phyloP scores from a whole-genome alignment of 2,329 filamentous ascomycete species.

The Apiospora marii region DNA sequence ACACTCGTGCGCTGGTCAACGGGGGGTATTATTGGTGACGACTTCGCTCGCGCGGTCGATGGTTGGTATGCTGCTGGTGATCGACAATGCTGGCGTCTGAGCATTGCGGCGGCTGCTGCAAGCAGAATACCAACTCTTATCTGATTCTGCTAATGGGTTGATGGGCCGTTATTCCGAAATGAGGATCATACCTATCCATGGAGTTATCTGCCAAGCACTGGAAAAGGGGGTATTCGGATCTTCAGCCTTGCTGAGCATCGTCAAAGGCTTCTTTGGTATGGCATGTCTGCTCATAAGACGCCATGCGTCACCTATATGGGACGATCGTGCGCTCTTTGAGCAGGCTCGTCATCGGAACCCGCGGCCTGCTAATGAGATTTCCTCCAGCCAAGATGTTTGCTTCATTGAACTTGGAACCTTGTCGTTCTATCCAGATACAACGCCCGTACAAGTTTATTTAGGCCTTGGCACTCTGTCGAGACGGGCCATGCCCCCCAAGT shows the following conservation, averaged over 20 bases:
- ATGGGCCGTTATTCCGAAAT: neutral
- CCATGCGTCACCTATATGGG: neutral
- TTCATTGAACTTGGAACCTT: neutral
- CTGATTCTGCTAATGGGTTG: neutral
- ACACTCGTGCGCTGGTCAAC: neutral
- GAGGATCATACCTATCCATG: neutral
- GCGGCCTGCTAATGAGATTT: neutral
- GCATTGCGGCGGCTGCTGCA: neutral
- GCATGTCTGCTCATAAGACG: neutral
- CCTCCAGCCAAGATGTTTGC: neutral
- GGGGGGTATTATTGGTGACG: neutral
- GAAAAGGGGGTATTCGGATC: neutral
- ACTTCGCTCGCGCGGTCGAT: neutral
- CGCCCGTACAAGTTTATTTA: neutral
- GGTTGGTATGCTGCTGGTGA: neutral
- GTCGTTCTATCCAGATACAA: neutral
- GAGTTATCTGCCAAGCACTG: neutral
- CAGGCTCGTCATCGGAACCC: neutral
- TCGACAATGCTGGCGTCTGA: neutral
- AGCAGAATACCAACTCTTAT: neutral
- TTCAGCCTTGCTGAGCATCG: neutral
- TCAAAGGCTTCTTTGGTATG: neutral
- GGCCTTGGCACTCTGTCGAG: neutral
- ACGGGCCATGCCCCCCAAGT: neutral
- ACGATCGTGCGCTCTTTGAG: neutral